These are phyloP conservation scores for Westerdykella aurantiaca DNA, from an alignment of 2,329 filamentous ascomycete genomes.

Conservation along the genomic window DNA sequence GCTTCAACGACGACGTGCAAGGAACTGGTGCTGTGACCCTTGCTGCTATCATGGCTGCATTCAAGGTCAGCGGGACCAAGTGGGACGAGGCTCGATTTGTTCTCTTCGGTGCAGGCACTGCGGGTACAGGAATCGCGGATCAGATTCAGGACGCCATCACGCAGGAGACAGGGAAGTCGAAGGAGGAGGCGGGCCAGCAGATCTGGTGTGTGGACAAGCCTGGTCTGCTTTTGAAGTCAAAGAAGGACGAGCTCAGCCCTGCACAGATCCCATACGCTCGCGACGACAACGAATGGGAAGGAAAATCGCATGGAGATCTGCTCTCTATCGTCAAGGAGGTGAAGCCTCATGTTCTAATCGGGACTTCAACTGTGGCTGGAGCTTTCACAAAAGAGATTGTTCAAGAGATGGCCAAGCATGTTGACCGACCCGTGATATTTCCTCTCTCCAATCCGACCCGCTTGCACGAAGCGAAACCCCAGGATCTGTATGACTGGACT, in stretches of 20 bases:
- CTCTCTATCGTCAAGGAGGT: constrained; percentile 63
- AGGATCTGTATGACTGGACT: constrained; percentile 73
- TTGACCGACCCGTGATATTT: constrained; percentile 75
- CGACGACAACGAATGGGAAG: constrained; percentile 58
- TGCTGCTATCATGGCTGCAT: constrained; percentile 70
- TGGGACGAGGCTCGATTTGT: constrained; percentile 66
- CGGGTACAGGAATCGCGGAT: constrained; percentile 80
- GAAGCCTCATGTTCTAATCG: constrained; percentile 75
- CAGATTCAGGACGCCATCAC: constrained; percentile 76
- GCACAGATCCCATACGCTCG: constrained; percentile 65
- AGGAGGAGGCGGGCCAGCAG: constrained; percentile 69
- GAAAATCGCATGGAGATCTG: constrained; percentile 53
- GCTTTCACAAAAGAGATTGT: constrained; percentile 72
- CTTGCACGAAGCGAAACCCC: constrained; percentile 74
- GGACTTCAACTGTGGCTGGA: constrained; percentile 72
- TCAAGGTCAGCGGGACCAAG: constrained; percentile 62
- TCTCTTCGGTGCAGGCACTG: constrained; percentile 74
- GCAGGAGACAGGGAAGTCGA: constrained; percentile 58
- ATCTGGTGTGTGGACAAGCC: constrained; percentile 83
- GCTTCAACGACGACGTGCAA: constrained; percentile 90
- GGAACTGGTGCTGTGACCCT: constrained; percentile 84
- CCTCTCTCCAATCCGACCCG: constrained; percentile 81
- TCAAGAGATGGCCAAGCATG: constrained; percentile 67
- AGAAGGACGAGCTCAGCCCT: constrained; percentile 55
- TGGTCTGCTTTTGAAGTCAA: constrained; percentile 63